Evolutionary conservation across 2,329 filamentous ascomycete species (phyloP).

Genomic region (Clarireedia hainanense): DNA sequence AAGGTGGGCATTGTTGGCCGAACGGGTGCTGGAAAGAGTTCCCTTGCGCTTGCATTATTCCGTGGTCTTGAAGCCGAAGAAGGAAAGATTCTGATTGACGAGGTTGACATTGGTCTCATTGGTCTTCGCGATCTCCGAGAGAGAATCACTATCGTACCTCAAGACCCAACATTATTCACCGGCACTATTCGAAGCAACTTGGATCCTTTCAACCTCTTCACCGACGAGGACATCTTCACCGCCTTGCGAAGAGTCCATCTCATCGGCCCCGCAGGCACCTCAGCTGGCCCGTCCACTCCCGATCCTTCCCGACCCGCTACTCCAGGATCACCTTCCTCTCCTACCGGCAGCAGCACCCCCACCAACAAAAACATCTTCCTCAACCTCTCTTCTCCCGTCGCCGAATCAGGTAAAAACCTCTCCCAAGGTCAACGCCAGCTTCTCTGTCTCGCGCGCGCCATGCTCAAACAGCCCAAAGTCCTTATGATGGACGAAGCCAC

Average conservation of each 20-base stretch:
- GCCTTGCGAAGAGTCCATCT: constrained; percentile 84
- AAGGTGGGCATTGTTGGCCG: constrained; percentile 95
- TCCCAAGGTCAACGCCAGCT: constrained; percentile 95
- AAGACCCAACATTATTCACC: constrained; percentile 90
- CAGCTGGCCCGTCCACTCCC: constrained; percentile 27
- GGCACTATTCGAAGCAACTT: constrained; percentile 89
- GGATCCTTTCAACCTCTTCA: constrained; percentile 84
- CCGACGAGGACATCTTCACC: constrained; percentile 82
- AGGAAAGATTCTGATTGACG: constrained; percentile 85
- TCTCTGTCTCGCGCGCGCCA: constrained; percentile 82
- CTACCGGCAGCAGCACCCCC: constrained; percentile 26
- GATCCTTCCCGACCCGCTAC: constrained; percentile 25
- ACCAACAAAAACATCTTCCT: constrained; percentile 95
- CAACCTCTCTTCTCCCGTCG: constrained; percentile 73
- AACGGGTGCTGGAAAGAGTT: constrained; percentile 95
- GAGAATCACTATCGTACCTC: constrained; percentile 93
- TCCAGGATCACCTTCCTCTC: constrained; percentile 19
- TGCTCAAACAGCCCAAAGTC: constrained; percentile 85
- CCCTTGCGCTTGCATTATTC: constrained; percentile 86
- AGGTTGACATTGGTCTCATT: constrained; percentile 81
- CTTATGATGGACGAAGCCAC: constrained; percentile 99
- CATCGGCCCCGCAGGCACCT: constrained; percentile 46
- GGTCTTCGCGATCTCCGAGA: constrained; percentile 90
- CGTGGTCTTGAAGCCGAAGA: constrained; percentile 84
- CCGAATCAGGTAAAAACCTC: constrained; percentile 87